These are phyloP conservation scores for Cystobasidiopsis lactophilus DNA, from an alignment of 768 basidiomycete genomes.

Conservation along the genomic window DNA sequence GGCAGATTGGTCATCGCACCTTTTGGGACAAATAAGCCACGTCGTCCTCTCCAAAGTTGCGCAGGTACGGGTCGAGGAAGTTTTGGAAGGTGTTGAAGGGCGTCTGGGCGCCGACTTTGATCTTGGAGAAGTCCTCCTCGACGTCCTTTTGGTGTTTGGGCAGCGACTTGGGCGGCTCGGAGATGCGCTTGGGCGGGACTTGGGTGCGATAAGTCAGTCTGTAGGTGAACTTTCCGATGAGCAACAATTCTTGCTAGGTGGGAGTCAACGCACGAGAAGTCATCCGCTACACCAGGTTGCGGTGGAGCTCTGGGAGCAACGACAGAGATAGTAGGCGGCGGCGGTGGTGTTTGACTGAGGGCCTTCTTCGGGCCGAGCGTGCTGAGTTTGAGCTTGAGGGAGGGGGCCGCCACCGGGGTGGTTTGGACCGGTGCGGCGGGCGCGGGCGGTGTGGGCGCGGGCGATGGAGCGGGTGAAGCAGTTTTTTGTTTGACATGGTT, in stretches of 20 bases:
- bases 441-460: background rate
- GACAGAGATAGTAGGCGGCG: background rate
- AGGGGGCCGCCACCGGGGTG: background rate
- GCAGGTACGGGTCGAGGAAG: conserved; percentile 71
- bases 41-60: conserved; percentile 81
- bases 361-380: too few species aligned
- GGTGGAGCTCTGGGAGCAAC: background rate
- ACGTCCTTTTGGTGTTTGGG: conserved; percentile 28
- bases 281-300: background rate
- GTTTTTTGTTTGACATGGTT: too few species aligned
- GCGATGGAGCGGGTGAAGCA: background rate
- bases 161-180: conserved; percentile 21
- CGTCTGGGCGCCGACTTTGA: conserved; percentile 26
- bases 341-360: background rate
- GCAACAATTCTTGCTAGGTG: background rate
- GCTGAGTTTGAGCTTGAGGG: background rate
- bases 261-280: too few species aligned
- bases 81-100: conserved; percentile 49
- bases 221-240: conserved; percentile 6
- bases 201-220: conserved; percentile 9
- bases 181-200: conserved; percentile 12
- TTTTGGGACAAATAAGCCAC: conserved; percentile 76
- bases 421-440: background rate
- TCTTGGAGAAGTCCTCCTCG: conserved; percentile 27
- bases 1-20: conserved; percentile 23